Base-by-base conservation (phyloP, 306 rosid genomes). In the Cicer bijugum region DNA sequence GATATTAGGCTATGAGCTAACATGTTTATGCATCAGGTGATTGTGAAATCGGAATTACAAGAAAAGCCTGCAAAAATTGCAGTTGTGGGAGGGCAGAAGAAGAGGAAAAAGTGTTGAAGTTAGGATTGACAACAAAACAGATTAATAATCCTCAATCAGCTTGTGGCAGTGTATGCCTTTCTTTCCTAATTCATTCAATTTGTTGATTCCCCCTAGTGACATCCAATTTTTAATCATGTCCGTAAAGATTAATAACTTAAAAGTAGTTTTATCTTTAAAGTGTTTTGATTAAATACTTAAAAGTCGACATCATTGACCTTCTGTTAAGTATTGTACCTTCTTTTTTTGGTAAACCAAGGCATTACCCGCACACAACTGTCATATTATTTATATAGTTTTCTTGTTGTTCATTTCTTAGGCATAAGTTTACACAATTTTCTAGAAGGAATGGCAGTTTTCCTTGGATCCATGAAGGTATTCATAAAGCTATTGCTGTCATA, bases 41-140 rank as follows among this genome's bases (percentile, higher is more conserved):
- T 77, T 94, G 97, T 76, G 96, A 91, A 83, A 81, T 83, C 55
- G 90, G 98, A 78, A 85, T 87, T 60, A 89, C 95, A 5, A 94
- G 89, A 78, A 94, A 91, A 85, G 98, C 98, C 73, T 94, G 98
- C 88, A 94, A 85, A 86, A 91, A 88, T 76, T 94, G 96, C 88
- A 73, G 45, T 7, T 94, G 98, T 77, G 98, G 97, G 77, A 88
- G 95, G 80, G 97, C 97, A 38, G 97, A 89, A 84, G 97, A 39
- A 66, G 98, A 94, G 83, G 85, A 94, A 77, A 85, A 85, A 87
- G 89, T 85, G 55, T 78, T 90, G 83, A 92, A 94, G 83, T 66
- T 94, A 62, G 90, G 82, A 80, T 81, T 85, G 45, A 88, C 95
- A 9, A 72, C 86, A 11, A 95, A 94, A 74, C 88, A 87, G 77